Evolutionary conservation across 495 filamentous ascomycete genomes (phyloP).

Genomic region (Xylona heveae): DNA sequence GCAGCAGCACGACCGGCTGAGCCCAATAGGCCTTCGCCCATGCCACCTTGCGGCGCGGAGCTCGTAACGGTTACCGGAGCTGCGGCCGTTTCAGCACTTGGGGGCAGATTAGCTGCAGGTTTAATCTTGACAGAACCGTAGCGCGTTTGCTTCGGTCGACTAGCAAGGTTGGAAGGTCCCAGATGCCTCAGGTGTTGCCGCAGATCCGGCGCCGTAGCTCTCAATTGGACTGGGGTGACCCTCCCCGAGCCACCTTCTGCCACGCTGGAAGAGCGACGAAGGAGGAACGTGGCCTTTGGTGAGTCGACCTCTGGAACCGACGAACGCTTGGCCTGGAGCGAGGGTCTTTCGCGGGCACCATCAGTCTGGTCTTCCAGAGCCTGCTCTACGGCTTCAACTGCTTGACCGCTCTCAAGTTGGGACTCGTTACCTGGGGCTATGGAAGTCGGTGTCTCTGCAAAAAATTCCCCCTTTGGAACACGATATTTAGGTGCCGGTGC

Average conservation of each 20-base stretch:
- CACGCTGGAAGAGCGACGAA: slow-evolving; percentile 22
- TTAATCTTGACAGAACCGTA: slow-evolving; percentile 88
- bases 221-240: slow-evolving; percentile 18
- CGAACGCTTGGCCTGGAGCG: too few relatives aligned
- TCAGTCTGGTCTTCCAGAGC: too few relatives aligned
- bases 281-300: not conserved
- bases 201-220: slow-evolving; percentile 33
- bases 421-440: too few relatives aligned
- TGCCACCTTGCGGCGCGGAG: slow-evolving; percentile 27
- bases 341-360: too few relatives aligned
- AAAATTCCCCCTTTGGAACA: slow-evolving; percentile 34
- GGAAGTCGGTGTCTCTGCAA: too few relatives aligned
- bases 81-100: slow-evolving; percentile 8
- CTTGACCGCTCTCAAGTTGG: too few relatives aligned
- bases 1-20: slow-evolving; percentile 33
- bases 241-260: slow-evolving; percentile 11
- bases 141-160: slow-evolving; percentile 60
- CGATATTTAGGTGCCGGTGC: slow-evolving; percentile 40
- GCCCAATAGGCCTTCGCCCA: slow-evolving; percentile 27
- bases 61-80: too few relatives aligned
- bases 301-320: not conserved
- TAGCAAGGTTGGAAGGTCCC: slow-evolving; percentile 80
- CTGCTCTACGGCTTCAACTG: too few relatives aligned
- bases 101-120: slow-evolving; percentile 25
- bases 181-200: slow-evolving; percentile 72